These are phyloP conservation scores for Infundibulicybe gibba DNA, from an alignment of 768 basidiomycete species.

Conservation along the genomic window DNA sequence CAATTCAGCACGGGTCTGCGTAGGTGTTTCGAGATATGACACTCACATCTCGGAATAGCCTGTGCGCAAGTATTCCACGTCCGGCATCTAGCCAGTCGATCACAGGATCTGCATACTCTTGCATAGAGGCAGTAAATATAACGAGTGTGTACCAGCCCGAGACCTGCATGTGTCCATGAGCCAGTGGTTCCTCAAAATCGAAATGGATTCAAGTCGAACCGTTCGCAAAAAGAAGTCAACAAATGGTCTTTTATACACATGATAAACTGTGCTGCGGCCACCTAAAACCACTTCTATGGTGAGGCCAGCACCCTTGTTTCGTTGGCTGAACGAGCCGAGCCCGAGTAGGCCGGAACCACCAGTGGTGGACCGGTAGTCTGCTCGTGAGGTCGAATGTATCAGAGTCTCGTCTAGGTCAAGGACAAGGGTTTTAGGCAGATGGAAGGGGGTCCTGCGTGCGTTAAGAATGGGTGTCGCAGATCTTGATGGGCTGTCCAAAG, in stretches of 20 bases:
- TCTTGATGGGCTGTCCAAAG: constrained; percentile 27
- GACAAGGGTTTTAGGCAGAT: constrained; percentile 89
- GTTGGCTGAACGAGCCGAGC: constrained; percentile 43
- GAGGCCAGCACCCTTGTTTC: constrained; percentile 72
- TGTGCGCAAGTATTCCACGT: constrained; percentile 82
- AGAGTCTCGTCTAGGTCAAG: constrained; percentile 98
- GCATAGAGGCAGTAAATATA: constrained; percentile 98
- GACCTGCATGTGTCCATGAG: constrained; percentile 53
- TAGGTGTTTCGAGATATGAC: constrained; percentile 4
- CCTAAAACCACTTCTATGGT: constrained; percentile 92
- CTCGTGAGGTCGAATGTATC: constrained; percentile 93
- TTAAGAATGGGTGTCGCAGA: constrained; percentile 47
- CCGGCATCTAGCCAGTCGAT: constrained; percentile 99
- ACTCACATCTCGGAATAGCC: constrained; percentile 89
- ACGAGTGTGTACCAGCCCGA: constrained; percentile 98
- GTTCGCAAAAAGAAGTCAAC: constrained; percentile 93
- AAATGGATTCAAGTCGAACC: constrained; percentile 36
- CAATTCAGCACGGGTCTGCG: constrained; percentile 5
- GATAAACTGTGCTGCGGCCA: constrained; percentile 88
- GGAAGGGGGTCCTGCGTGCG: constrained; percentile 66
- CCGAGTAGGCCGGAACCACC: constrained; percentile 61
- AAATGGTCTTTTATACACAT: constrained; percentile 98
- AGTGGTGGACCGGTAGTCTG: constrained; percentile 45
- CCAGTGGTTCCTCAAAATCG: constrained; percentile 2
- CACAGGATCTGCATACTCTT: constrained; percentile 98